Conservation (phyloP, 495 filamentous ascomycete species). For the Rhizodiscina lignyota region DNA sequence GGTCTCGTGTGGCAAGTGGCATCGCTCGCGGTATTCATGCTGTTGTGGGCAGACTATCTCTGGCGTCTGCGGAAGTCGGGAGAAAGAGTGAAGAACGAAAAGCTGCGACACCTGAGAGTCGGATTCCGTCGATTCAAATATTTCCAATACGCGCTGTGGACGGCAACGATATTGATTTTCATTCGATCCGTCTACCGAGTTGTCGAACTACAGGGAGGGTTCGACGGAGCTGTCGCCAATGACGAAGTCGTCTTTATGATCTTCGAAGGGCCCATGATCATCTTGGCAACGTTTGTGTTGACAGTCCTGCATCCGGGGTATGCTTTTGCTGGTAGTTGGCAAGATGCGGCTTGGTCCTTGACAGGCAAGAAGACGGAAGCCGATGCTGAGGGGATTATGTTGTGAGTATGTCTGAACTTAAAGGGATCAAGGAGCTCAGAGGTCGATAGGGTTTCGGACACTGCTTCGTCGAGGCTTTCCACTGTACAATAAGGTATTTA, state of each 20-base stretch:
- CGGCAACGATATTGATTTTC: constrained; percentile 42
- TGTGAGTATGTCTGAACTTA: too few species aligned
- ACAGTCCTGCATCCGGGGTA: constrained; percentile 41
- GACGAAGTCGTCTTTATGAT: constrained; percentile 49
- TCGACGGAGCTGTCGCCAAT: constrained; percentile 35
- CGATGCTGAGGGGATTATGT: too few species aligned
- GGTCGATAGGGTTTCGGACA: too few species aligned
- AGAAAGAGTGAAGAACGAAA: too few species aligned
- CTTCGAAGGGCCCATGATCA: constrained; percentile 57
- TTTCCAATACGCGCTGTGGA: constrained; percentile 17
- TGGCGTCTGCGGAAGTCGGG: constrained; percentile 23
- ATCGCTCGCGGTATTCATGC: constrained; percentile 34
- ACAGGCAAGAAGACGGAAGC: too few species aligned
- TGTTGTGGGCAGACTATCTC: constrained; percentile 32
- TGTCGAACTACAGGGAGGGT: constrained; percentile 49
- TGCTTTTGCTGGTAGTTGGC: too few species aligned
- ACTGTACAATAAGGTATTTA: too few species aligned
- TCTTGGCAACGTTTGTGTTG: constrained; percentile 35
- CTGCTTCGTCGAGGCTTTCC: too few species aligned
- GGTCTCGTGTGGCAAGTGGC: constrained; percentile 42
- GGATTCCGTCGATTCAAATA: too few species aligned
- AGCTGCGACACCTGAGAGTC: too few species aligned
- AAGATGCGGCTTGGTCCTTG: too few species aligned
- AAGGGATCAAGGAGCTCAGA: too few species aligned
- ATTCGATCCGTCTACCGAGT: constrained; percentile 46